These are phyloP conservation scores for Prunus davidiana DNA, from an alignment of 306 rosid species.

Conservation along the genomic window DNA sequence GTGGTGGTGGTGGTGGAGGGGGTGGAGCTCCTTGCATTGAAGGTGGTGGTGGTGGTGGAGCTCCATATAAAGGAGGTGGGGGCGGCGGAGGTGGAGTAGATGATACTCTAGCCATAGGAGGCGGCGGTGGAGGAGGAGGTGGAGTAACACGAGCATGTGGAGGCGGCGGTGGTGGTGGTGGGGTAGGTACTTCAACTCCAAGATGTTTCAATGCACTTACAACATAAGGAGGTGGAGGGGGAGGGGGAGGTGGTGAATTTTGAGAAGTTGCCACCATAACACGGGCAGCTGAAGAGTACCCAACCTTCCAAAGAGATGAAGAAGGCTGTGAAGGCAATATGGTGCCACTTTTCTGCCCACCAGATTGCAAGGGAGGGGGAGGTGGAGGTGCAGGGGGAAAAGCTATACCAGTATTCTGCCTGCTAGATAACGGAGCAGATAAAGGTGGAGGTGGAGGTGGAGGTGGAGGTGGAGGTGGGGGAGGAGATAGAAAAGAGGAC, in stretches of 20 bases:
- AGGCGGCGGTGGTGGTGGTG: neutral
- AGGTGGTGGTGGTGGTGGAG: constrained; percentile 19
- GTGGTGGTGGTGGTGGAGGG: constrained; percentile 34
- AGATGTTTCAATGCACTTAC: constrained; percentile 15
- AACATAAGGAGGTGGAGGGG: constrained; percentile 28
- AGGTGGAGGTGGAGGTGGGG: constrained; percentile 18
- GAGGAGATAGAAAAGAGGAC: neutral
- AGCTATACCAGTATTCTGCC: constrained; percentile 19
- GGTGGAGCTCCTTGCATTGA: constrained; percentile 18
- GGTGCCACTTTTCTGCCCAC: constrained; percentile 22
- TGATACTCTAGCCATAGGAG: constrained; percentile 12
- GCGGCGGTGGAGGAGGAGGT: constrained; percentile 26
- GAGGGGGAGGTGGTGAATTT: constrained; percentile 16
- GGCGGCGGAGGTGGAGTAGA: constrained; percentile 20
- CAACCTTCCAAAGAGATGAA: constrained; percentile 23
- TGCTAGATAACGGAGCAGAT: constrained; percentile 10
- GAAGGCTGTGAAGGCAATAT: constrained; percentile 24
- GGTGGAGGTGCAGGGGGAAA: constrained; percentile 51
- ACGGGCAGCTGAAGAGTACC: constrained; percentile 23
- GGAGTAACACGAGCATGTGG: constrained; percentile 2
- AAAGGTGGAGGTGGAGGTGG: constrained; percentile 13
- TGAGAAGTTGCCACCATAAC: constrained; percentile 25
- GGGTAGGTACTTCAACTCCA: constrained; percentile 23
- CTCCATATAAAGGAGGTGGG: neutral
- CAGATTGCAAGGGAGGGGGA: constrained; percentile 8